phyloP scores from a whole-genome alignment of 1,284 basidiomycete species.

The Phaffia rhodozyma region DNA sequence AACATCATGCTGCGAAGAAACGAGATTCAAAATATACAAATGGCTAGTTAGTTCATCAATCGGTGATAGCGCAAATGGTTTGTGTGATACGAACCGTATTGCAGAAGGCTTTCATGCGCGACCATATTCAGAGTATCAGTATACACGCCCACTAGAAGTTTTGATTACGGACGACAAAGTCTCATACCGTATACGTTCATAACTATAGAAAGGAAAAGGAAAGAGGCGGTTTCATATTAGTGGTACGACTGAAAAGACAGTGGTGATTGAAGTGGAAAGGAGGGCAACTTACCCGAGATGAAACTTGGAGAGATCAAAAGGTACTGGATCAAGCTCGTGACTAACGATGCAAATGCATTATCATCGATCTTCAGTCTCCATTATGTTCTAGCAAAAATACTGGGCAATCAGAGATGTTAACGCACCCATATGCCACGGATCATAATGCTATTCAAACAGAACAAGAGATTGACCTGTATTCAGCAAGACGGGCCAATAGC shows the following conservation, averaged over 20 bases:
- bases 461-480: too few relatives aligned
- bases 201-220: slow-evolving; percentile 8
- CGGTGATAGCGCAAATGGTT: too few relatives aligned
- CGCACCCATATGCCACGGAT: background rate
- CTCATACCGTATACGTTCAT: slow-evolving; percentile 22
- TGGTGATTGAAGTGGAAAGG: slow-evolving; percentile 30
- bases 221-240: background rate
- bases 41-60: too few relatives aligned
- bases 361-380: slow-evolving; percentile 62
- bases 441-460: slow-evolving; percentile 5
- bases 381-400: slow-evolving; percentile 43
- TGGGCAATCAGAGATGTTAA: background rate
- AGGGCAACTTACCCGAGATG: background rate
- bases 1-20: too few relatives aligned
- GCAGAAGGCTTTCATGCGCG: too few relatives aligned
- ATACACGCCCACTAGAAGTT: slow-evolving; percentile 43
- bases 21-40: too few relatives aligned
- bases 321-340: slow-evolving; percentile 84
- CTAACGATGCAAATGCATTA: slow-evolving; percentile 80
- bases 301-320: slow-evolving; percentile 49
- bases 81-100: too few relatives aligned
- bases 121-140: too few relatives aligned
- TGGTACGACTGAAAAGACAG: slow-evolving; percentile 58
- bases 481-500: too few relatives aligned
- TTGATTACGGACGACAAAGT: slow-evolving; percentile 25